These are phyloP conservation scores for Suillus subaureus DNA, from an alignment of 768 basidiomycete species.

Conservation along the genomic window DNA sequence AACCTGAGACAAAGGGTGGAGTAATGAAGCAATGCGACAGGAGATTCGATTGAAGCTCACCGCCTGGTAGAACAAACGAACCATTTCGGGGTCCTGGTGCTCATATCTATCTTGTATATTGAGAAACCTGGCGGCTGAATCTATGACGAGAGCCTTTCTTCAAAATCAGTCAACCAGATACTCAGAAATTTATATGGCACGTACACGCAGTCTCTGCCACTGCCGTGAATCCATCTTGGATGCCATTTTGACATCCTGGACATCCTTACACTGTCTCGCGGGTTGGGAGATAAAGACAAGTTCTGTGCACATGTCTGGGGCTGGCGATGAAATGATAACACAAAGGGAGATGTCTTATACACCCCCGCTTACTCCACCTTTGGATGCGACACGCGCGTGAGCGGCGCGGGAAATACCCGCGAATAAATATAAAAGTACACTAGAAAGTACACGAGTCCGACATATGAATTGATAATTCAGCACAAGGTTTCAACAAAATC, in stretches of 20 bases:
- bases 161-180: not conserved
- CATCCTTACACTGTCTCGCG: not conserved
- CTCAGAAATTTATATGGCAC: not conserved
- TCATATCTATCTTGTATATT: not conserved
- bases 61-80: conserved; percentile 1
- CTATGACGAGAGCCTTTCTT: not conserved
- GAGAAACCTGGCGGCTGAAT: not conserved
- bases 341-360: not conserved
- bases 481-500: conserved; percentile 42
- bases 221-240: not conserved
- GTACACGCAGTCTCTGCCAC: not conserved
- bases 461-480: conserved; percentile 11
- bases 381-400: not conserved
- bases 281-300: not conserved
- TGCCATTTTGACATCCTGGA: not conserved
- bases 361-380: not conserved
- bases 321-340: not conserved
- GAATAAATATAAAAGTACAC: conserved; percentile 4
- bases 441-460: conserved; percentile 1
- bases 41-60: not conserved
- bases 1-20: not conserved
- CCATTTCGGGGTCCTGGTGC: conserved; percentile 1
- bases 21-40: not conserved
- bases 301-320: not conserved
- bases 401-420: not conserved